phyloP scores from a whole-genome alignment of 2,329 filamentous ascomycete genomes.

The Zymoseptoria ardabiliae region DNA sequence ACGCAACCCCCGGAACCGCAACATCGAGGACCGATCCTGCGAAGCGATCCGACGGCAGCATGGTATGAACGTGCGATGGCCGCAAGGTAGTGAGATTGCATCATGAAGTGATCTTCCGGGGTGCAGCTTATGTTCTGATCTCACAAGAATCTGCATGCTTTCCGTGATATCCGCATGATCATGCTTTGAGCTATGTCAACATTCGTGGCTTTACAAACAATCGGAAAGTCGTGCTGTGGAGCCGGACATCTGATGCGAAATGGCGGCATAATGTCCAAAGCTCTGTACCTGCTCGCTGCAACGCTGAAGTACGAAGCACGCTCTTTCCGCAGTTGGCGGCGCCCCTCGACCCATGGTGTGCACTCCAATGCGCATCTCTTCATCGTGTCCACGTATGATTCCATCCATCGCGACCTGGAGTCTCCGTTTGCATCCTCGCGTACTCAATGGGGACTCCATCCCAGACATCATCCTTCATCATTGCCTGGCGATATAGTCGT shows the following conservation, averaged over 20 bases:
- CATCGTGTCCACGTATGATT: conserved; percentile 74
- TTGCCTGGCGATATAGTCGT: conserved; percentile 75
- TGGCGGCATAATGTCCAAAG: neutral
- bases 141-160: too few relatives aligned
- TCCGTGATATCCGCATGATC: neutral
- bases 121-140: too few relatives aligned
- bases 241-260: too few relatives aligned
- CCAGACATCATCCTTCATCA: conserved; percentile 86
- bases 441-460: conserved; percentile 86
- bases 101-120: neutral
- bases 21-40: neutral
- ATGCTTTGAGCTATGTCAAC: neutral
- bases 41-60: neutral
- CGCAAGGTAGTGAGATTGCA: neutral
- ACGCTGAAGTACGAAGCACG: neutral
- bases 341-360: neutral
- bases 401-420: conserved; percentile 72
- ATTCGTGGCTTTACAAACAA: neutral
- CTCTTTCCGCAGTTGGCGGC: neutral
- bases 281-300: neutral
- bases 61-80: neutral
- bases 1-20: neutral
- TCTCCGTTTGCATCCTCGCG: conserved; percentile 75
- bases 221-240: neutral
- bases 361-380: neutral